phyloP scores from a whole-genome alignment of 2,329 filamentous ascomycete genomes.

The Grosmannia serpens region DNA sequence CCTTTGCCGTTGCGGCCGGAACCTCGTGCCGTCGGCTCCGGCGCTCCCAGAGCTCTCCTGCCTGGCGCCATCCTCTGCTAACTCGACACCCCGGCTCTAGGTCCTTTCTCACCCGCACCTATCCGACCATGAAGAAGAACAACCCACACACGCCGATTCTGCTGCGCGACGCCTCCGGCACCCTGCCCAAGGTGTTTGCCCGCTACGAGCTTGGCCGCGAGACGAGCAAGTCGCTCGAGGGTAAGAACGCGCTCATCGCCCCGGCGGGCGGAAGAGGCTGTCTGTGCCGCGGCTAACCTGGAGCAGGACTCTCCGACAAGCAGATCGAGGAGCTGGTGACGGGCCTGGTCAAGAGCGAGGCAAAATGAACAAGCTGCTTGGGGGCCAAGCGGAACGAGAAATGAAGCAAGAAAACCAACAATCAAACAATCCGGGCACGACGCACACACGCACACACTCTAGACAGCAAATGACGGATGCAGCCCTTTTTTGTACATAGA shows the following conservation, averaged over 20 bases:
- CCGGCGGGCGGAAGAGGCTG: neutral
- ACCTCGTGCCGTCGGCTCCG: neutral
- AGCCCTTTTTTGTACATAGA: neutral
- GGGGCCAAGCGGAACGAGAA: neutral
- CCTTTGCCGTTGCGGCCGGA: neutral
- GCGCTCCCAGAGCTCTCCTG: neutral
- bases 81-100: conserved; percentile 32
- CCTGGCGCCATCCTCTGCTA: neutral
- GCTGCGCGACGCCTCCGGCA: conserved; percentile 81
- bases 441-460: neutral
- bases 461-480: neutral
- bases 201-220: conserved; percentile 63
- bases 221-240: conserved; percentile 44
- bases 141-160: conserved; percentile 91
- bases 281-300: neutral
- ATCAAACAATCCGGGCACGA: neutral
- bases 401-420: neutral
- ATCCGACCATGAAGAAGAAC: conserved; percentile 99
- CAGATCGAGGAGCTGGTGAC: conserved; percentile 49
- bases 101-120: conserved; percentile 79
- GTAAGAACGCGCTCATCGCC: conserved; percentile 15
- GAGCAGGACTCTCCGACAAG: conserved; percentile 41
- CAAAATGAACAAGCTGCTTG: conserved; percentile 1
- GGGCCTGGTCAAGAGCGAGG: conserved; percentile 36
- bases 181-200: conserved; percentile 76